Evolutionary conservation across 2,329 filamentous ascomycete genomes (phyloP), one percentile per base, ranked within the genome.

Genomic region (Metarhizium brunneum): DNA sequence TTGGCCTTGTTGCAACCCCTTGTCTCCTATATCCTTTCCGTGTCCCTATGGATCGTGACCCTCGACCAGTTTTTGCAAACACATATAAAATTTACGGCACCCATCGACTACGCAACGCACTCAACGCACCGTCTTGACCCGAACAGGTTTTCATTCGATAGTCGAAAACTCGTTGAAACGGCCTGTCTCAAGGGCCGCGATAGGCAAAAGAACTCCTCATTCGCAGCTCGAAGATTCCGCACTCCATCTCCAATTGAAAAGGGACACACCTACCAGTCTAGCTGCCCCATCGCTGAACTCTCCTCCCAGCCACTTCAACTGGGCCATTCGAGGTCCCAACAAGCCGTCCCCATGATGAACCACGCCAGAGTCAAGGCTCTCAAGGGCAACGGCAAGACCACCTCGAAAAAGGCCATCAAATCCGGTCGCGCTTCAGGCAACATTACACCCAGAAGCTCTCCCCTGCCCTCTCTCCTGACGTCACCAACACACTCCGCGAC

Each of bases 321-420:
- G 40, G 25, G 16, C n/a, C 42, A 10, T 18, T 36, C 38, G 16
- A 29, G 25, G 35, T 53, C 16, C 14, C 40, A 30, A 8, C 40
- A 7, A n/a, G 25, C 11, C 32, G 25, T n/a, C 48, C 30, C 50
- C 47, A 63, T 35, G 42, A 87, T 87, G 83, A 82, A 79, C 65
- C 83, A 86, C 64, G 74, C 81, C 55, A 76, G 84, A 62, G 85
- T 87, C 66, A 85, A 87, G 69, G 85, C 83, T 52, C 81, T 89
- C 57, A 74, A 78, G 59, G 84, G 86, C 71, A 84, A 82, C 72
- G 81, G 82, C 67, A 90, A 90, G 74, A 90, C 86, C 16, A 72
- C 83, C 38, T 90, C 87, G 50, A 80, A 78, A 64, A 90, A 89
- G 69, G 84, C 85, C 25, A 75, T 76, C 47, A 78, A 79, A 58